phyloP scores from a whole-genome alignment of 2,329 filamentous ascomycete species.

The Pseudogymnoascus sp. region DNA sequence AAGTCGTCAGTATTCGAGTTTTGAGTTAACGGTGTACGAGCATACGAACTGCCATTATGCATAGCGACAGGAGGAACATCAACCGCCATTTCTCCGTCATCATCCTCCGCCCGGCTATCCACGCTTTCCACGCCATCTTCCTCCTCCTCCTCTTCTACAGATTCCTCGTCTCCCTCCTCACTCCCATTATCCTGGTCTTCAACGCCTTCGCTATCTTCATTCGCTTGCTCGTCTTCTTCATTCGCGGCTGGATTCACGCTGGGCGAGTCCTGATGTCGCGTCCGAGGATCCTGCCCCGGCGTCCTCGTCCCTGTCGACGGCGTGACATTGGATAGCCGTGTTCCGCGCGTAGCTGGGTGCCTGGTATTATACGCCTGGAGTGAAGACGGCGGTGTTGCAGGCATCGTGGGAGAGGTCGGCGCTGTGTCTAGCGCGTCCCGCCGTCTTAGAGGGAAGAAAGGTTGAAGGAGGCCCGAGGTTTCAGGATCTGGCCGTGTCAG shows the following conservation, averaged over 20 bases:
- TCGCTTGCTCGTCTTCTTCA: conserved; percentile 16
- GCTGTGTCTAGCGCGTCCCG: background rate
- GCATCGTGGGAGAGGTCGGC: conserved; percentile 1
- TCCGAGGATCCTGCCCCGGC: background rate
- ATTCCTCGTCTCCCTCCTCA: conserved; percentile 20
- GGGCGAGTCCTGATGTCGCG: background rate
- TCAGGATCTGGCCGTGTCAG: background rate
- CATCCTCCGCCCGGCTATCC: conserved; percentile 24
- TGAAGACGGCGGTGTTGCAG: background rate
- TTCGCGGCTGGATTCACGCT: conserved; percentile 14
- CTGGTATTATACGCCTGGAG: conserved; percentile 6
- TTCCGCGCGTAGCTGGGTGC: background rate
- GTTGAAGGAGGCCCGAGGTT: background rate
- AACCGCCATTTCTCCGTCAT: conserved; percentile 29
- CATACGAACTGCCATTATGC: background rate
- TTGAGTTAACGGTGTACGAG: conserved; percentile 23
- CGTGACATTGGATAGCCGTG: background rate
- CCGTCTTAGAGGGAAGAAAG: background rate
- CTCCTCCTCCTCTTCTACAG: conserved; percentile 23
- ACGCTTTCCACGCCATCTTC: conserved; percentile 16
- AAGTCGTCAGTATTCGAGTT: background rate
- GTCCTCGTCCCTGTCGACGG: conserved; percentile 4
- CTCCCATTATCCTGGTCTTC: conserved; percentile 18
- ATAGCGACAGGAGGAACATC: conserved; percentile 17
- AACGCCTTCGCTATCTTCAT: conserved; percentile 17